Base-by-base conservation (phyloP, 164 flowering plant genomes). In the Vitis cinerea region DNA sequence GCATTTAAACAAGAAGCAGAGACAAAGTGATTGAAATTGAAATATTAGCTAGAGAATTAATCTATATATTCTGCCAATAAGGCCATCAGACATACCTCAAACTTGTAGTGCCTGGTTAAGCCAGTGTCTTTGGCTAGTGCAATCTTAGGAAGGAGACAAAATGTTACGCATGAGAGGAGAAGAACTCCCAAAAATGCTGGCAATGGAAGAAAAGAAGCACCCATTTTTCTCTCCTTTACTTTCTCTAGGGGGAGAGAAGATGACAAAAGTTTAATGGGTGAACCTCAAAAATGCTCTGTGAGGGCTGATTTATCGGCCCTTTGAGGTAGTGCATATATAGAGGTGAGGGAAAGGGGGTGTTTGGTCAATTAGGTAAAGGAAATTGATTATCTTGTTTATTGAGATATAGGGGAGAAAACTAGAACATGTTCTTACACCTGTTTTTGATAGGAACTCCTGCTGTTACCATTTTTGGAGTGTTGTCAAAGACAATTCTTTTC, bases 101-200 rank as follows among this genome's bases (percentile, higher is more conserved):
- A 78, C 17, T 69, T 75, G 77, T 78, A 81, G 61, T 78, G 84
- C 68, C 84, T 78, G 31, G 81, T 81, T 4, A 72, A 68, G 75
- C 71, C 66, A 8, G 68, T 50, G 50, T 65, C n/a, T 6, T 49
- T 53, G 23, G 75, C 81, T 61, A 51, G 23, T n/a, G 71, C 68
- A 48, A 30, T 44, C 44, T 71, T 31, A 67, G 74, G 50, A 70
- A 64, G 15, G 63, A 71, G 60, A 50, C 56, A 64, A 44, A 69
- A 17, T 3, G 56, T 17, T 17, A 68, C 3, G 5, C 67, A 52
- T 8, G 55, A 12, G 11, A 67, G 8, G 9, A 74, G 54, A 37
- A 68, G 19, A 1, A 65, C 67, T 27, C 58, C 48, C 6, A 19
- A 12, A 50, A 66, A 27, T 23, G 71, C 9, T 23, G 61, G 10